phyloP scores from a whole-genome alignment of 2,329 filamentous ascomycete genomes.

The Purpureocillium lavendulum region DNA sequence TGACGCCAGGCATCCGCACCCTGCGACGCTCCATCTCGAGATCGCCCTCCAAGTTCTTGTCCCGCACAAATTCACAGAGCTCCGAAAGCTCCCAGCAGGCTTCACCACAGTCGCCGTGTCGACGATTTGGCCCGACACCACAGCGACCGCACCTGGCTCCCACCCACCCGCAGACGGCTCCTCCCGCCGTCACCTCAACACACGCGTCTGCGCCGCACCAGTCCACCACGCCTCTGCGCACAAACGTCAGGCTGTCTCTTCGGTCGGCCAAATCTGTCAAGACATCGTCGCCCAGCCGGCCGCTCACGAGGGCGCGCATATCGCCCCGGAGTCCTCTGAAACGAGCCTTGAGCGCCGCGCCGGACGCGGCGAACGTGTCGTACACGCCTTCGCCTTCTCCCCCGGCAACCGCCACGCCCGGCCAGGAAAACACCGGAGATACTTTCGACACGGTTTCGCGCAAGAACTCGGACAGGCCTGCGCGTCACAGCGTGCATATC shows the following conservation, averaged over 20 bases:
- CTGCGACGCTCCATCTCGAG: constrained; percentile 81
- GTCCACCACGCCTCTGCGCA: constrained; percentile 54
- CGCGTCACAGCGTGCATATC: constrained; percentile 47
- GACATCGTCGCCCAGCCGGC: constrained; percentile 40
- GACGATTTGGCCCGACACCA: constrained; percentile 29
- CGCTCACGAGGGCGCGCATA: constrained; percentile 53
- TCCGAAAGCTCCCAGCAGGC: constrained; percentile 37
- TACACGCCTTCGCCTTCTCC: constrained; percentile 36
- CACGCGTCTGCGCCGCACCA: constrained; percentile 22
- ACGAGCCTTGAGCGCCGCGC: constrained; percentile 62
- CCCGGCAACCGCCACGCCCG: constrained; percentile 27
- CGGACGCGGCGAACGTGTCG: constrained; percentile 61
- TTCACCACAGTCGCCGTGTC: constrained; percentile 45
- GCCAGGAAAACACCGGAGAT: constrained; percentile 33
- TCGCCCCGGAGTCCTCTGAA: constrained; percentile 78
- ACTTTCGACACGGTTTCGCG: constrained; percentile 19
- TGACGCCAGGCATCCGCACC: constrained; percentile 72
- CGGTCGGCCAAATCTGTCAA: constrained; percentile 54
- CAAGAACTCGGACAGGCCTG: constrained; percentile 32
- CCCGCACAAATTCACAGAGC: constrained; percentile 37
- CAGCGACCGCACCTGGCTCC: constrained; percentile 23
- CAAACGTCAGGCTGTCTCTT: constrained; percentile 58
- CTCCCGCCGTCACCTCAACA: constrained; percentile 21
- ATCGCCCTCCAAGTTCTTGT: constrained; percentile 85
- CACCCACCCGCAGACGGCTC: constrained; percentile 24